Evolutionary conservation across 108 stramenopile genomes (phyloP), one percentile per base, ranked within the genome.

Genomic region (Fragilariopsis cylindrus): DNA sequence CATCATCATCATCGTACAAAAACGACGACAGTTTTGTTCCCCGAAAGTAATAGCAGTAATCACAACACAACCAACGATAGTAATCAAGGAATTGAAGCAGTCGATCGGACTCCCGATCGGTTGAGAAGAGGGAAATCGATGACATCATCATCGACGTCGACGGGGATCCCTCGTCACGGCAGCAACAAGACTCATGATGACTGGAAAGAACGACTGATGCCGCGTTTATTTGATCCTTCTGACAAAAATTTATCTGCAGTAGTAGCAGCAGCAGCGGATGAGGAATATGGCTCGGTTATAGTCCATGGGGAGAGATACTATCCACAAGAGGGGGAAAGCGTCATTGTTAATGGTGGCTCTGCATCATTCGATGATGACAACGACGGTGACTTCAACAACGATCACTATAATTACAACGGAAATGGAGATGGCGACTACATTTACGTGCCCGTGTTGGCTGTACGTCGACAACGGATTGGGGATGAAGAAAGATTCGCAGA

Each of bases 401-500:
- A 57, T 7, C 73, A 80, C 6, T 63, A 45, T 40, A 42, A 7
- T 63, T n/a, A 4, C 43, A 43, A 43, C 42, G 45, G 11, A 9
- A 11, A 30, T 40, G n/a, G 13, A 18, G 40, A 44, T 16, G 79
- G 75, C 1, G 62, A 75, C 8, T 76, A 83, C 67, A 70, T 80
- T 4, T 88, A 83, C 73, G 72, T 95, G 48, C 94, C 94, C 7
- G 65, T 91, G 16, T 57, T 95, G 56, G 94, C 91, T 12, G 71
- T 89, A 40, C 84, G 90, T 43, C 78, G 91, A 69, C 91, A 92
- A 68, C 74, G 94, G 47, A 63, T 83, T 4, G 90, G 90, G 45
- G 89, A 92, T 44, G 91, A 95, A 72, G 94, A 95, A 65, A 65
- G 91, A 30, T 95, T 79, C 70, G 82, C 85, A 18, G 94, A 95